These are phyloP conservation scores for Solanum phureja DNA, from an alignment of 257 asterid genomes.

Conservation along the genomic window DNA sequence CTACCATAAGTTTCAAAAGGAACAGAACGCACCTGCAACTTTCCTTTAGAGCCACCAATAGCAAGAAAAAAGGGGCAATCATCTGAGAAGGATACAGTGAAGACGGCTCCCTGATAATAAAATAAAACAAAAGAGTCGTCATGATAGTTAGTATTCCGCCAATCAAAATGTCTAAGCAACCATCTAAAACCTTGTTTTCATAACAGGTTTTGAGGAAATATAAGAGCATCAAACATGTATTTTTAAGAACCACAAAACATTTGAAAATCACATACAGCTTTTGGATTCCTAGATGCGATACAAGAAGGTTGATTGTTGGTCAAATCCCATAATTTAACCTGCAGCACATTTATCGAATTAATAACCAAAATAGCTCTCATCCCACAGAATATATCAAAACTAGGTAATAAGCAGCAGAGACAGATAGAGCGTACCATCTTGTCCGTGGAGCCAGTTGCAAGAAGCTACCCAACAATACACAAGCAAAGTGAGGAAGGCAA, in stretches of 20 bases:
- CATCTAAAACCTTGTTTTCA: not conserved
- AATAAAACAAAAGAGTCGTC: not conserved
- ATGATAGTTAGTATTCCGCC: not conserved
- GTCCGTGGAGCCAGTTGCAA: slow-evolving; percentile 89
- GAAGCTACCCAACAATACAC: slow-evolving; percentile 44
- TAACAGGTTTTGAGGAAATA: not conserved
- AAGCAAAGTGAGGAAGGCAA: not conserved
- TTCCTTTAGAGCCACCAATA: slow-evolving; percentile 83
- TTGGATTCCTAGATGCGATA: slow-evolving; percentile 33
- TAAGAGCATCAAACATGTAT: not conserved
- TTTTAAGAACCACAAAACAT: not conserved
- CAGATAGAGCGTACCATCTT: slow-evolving; percentile 40
- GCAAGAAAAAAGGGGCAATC: slow-evolving; percentile 70
- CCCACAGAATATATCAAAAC: not conserved
- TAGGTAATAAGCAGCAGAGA: not conserved
- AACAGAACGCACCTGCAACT: slow-evolving; percentile 41
- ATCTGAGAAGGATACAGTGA: slow-evolving; percentile 68
- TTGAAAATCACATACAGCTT: slow-evolving; percentile 23
- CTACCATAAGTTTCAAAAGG: not conserved
- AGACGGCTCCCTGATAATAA: slow-evolving; percentile 66
- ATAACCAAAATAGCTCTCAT: not conserved
- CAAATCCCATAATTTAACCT: slow-evolving; percentile 96
- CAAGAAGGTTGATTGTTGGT: slow-evolving; percentile 60
- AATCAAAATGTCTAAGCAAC: not conserved
- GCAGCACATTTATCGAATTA: slow-evolving; percentile 4